Evolutionary conservation across 805 yeast species (phyloP).

Genomic region (Candida koratica): DNA sequence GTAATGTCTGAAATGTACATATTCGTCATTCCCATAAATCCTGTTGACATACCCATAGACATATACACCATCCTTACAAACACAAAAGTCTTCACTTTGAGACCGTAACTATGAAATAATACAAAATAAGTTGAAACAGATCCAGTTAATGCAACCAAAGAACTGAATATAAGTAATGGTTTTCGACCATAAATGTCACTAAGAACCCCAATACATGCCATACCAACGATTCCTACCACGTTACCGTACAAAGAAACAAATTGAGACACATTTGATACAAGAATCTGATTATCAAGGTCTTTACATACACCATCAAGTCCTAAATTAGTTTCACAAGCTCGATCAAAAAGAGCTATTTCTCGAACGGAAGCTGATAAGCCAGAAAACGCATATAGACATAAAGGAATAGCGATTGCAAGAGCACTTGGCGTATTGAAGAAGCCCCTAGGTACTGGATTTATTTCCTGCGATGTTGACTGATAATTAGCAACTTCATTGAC

Average conservation of each 20-base stretch:
- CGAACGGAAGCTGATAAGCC: slow-evolving; percentile 1
- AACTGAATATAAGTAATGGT: neutral
- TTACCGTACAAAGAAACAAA: neutral
- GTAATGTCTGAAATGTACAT: slow-evolving; percentile 7
- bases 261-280: slow-evolving; percentile 6
- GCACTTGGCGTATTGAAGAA: slow-evolving; percentile 2
- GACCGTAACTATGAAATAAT: neutral
- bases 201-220: slow-evolving; percentile 3
- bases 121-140: neutral
- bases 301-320: slow-evolving; percentile 7
- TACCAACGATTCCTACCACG: slow-evolving; percentile 1
- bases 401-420: neutral
- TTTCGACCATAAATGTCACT: slow-evolving; percentile 7
- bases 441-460: neutral
- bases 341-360: slow-evolving; percentile 5
- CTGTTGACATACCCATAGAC: neutral
- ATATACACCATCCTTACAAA: neutral
- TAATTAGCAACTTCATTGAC: neutral
- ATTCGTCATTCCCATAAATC: slow-evolving; percentile 2
- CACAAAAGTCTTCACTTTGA: slow-evolving; percentile 2
- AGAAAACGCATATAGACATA: slow-evolving; percentile 1
- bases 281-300: slow-evolving; percentile 7
- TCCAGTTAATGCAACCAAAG: neutral
- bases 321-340: slow-evolving; percentile 9
- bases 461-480: neutral